Evolutionary conservation across 345 rosid genomes (phyloP).

Genomic region (Syzygium aqueum): DNA sequence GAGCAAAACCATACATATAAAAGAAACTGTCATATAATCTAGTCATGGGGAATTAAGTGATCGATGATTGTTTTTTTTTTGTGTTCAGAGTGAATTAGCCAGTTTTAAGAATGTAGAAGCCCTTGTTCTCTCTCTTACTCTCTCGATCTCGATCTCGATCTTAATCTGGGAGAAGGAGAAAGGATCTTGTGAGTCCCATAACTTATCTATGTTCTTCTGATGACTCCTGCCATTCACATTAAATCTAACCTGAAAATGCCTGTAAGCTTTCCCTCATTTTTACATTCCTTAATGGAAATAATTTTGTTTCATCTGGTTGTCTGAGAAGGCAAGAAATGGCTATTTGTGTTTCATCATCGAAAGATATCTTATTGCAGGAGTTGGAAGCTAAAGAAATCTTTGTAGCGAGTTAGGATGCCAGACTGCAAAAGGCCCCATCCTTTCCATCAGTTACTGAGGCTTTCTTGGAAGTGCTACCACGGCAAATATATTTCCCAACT

Average conservation of each 20-base stretch:
- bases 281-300: neutral
- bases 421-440: constrained; percentile 10
- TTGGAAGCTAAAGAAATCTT: neutral
- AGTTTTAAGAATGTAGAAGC: neutral
- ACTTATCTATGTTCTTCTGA: neutral
- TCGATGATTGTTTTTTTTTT: neutral
- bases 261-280: neutral
- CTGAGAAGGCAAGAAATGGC: neutral
- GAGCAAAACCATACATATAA: neutral
- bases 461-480: constrained; percentile 12
- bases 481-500: constrained; percentile 9
- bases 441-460: constrained; percentile 19
- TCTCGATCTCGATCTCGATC: neutral
- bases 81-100: neutral
- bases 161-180: too few relatives aligned
- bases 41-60: neutral
- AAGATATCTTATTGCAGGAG: neutral
- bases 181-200: neutral
- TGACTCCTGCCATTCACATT: neutral
- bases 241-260: neutral
- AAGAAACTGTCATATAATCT: neutral
- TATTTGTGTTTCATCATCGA: neutral
- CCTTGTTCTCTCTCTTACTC: neutral
- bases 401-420: constrained; percentile 2
- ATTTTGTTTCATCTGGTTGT: neutral